phyloP scores from a whole-genome alignment of 495 filamentous ascomycete species.

The Xeromyces bisporus region DNA sequence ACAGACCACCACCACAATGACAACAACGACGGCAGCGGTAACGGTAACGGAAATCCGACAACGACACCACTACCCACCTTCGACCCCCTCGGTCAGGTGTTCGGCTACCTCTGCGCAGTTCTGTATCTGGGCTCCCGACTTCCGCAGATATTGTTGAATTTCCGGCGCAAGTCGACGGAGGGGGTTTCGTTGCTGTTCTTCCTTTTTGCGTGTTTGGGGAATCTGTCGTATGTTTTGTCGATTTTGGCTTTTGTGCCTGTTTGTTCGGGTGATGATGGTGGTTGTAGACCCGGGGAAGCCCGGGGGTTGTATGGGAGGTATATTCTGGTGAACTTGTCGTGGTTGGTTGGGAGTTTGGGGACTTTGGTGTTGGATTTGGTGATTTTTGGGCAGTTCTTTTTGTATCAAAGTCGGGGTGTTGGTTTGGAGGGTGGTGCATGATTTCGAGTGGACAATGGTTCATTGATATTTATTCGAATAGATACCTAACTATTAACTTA shows the following conservation, averaged over 20 bases:
- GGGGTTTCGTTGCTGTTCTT: slow-evolving; percentile 89
- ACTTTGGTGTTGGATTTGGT: slow-evolving; percentile 66
- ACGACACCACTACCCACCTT: no score
- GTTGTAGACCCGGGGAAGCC: slow-evolving; percentile 39
- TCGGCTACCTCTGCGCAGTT: slow-evolving; percentile 69
- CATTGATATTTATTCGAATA: no score
- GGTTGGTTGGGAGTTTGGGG: slow-evolving; percentile 78
- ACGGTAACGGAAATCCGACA: slow-evolving; percentile 10
- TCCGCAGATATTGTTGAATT: slow-evolving; percentile 83
- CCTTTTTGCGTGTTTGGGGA: slow-evolving; percentile 88
- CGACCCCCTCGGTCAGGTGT: slow-evolving; percentile 63
- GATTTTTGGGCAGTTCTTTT: slow-evolving; percentile 86
- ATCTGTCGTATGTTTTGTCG: slow-evolving; percentile 79
- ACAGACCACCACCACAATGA: slow-evolving; percentile 1
- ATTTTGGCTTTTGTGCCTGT: slow-evolving; percentile 73
- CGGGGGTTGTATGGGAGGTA: slow-evolving; percentile 51
- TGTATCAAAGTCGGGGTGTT: no score
- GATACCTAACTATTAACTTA: no score
- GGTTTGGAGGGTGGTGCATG: no score
- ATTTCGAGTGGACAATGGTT: no score
- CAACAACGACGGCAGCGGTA: slow-evolving; percentile 11
- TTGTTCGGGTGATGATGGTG: slow-evolving; percentile 19
- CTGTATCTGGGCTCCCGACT: slow-evolving; percentile 79
- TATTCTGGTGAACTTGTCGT: slow-evolving; percentile 71
- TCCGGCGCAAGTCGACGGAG: slow-evolving; percentile 73